Evolutionary conservation across 2,329 filamentous ascomycete species (phyloP).

Genomic region (Monosporascus sp.): DNA sequence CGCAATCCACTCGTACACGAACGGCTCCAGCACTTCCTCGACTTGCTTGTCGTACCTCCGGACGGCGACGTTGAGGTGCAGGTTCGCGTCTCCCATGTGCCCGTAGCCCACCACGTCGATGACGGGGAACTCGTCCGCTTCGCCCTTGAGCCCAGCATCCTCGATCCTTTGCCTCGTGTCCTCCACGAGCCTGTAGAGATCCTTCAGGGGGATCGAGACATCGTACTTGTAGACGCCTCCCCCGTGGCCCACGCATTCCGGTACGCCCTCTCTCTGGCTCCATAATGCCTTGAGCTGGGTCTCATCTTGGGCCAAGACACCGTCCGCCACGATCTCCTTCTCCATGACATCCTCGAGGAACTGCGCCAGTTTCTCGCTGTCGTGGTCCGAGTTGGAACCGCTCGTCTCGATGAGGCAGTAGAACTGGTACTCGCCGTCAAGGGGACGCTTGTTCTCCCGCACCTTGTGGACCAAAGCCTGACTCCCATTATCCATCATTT

Average conservation of each 20-base stretch:
- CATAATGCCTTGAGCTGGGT: slow-evolving; percentile 83
- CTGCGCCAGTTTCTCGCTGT: slow-evolving; percentile 80
- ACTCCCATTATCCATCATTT: slow-evolving; percentile 86
- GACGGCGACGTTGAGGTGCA: slow-evolving; percentile 87
- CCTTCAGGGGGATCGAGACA: slow-evolving; percentile 81
- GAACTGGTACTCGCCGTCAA: slow-evolving; percentile 83
- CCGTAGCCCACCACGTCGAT: slow-evolving; percentile 92
- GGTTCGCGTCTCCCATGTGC: slow-evolving; percentile 95
- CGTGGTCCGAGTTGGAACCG: slow-evolving; percentile 89
- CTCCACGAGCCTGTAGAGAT: slow-evolving; percentile 85
- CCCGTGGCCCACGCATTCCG: slow-evolving; percentile 82
- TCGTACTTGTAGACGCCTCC: slow-evolving; percentile 99
- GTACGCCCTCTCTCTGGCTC: slow-evolving; percentile 89
- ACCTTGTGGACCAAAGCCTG: slow-evolving; percentile 73
- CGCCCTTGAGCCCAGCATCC: slow-evolving; percentile 70
- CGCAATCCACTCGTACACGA: slow-evolving; percentile 95
- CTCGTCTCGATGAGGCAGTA: slow-evolving; percentile 97
- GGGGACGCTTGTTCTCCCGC: slow-evolving; percentile 70
- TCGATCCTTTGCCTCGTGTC: slow-evolving; percentile 71
- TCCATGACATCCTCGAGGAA: slow-evolving; percentile 93
- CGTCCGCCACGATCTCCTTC: slow-evolving; percentile 79
- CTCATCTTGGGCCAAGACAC: slow-evolving; percentile 88
- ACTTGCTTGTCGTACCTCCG: slow-evolving; percentile 80
- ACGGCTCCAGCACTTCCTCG: slow-evolving; percentile 85
- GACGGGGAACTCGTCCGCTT: slow-evolving; percentile 70